Evolutionary conservation across 2,329 filamentous ascomycete species (phyloP), one percentile per base, ranked within the genome.

Genomic region (Hypoxylon sp.): DNA sequence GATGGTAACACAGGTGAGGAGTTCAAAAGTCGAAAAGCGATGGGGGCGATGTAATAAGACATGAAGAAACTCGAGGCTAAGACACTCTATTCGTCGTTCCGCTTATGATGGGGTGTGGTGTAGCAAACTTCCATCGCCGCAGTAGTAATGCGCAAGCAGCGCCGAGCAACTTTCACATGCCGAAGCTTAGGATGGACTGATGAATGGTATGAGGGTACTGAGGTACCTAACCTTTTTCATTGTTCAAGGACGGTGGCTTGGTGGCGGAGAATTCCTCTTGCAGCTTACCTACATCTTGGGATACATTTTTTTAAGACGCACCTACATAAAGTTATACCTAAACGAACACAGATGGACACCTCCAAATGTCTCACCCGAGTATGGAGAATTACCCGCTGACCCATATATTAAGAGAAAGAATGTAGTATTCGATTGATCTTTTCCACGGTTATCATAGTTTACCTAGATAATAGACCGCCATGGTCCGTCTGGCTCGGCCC

Each of bases 1-100:
- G 50, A 56, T 34, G 49, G 50, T 61, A 47, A 54, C 20, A 60
- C 56, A 53, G 55, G 37, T 19, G 49, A 50, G 49, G 53, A 61
- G 30, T 52, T 22, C n/a, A 13, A 41, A 41, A 41, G 2, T 19
- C n/a, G 37, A 19, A 30, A 51, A 41, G 43, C 30, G 7, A 55
- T 46, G 32, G 34, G 52, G 28, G 44, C 52, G 22, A 58, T 52
- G 44, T 61, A 62, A 56, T 56, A 39, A 53, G 37, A 37, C 49
- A 58, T 52, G 30, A 44, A 61, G 57, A 67, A 67, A 46, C 64
- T 64, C 57, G 28, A 64, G 24, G 34, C 64, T 64, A 67, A 55
- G 39, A 24, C 59, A 65, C 56, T 51, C 39, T 65, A 63, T 61
- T 47, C 53, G 20, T 58, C n/a, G 44, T 20, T 50, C 52, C 30